Base-by-base conservation (phyloP, 371 early-diverging fungal species). In the Circinella umbellata region DNA sequence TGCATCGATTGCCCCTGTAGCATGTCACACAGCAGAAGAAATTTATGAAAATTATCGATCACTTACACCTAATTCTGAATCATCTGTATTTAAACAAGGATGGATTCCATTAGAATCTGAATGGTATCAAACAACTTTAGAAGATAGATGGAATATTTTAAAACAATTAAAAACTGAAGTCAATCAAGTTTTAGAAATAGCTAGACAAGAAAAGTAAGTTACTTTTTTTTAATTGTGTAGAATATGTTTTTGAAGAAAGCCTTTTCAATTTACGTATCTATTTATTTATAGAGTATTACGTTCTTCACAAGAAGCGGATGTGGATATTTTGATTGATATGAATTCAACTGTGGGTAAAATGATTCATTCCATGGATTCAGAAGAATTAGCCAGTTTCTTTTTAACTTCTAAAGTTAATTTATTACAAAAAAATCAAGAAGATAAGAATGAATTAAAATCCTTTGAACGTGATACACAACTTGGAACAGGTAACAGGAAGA, bases 21-120 rank as follows among this genome's bases (percentile, higher is more conserved):
- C 86, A 4, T 88, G 89, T 63, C 92, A 92, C 70, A 79, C 93
- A n/a, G 92, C 90, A 3, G 93, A 94, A 71, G 94, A 95, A 70
- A 88, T 93, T 53, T 93, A 90, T 72, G 90, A 90, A 65, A 85
- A 91, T 68, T 89, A 83, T 63, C 77, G 80, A 59, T 65, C 66
- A 2, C 75, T 83, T 18, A 82, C 80, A 17, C 71, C 75, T 1
- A 60, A 65, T 0, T 85, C 89, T 3, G 80, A 84, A 69, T 82
- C 87, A 1, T 80, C 86, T 17, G 82, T 93, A 34, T 94, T 92
- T 70, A 86, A 89, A 64, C 76, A 78, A 14, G 82, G 86, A 11
- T 93, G 92, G 92, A 72, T 88, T 48, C 63, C 80, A 46, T 72
- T 78, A 67, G 73, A 85, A 15, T 69, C 79, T 6, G 66, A 74